phyloP scores from a whole-genome alignment of 2,329 filamentous ascomycete species.

The Pseudomassariella vexata region DNA sequence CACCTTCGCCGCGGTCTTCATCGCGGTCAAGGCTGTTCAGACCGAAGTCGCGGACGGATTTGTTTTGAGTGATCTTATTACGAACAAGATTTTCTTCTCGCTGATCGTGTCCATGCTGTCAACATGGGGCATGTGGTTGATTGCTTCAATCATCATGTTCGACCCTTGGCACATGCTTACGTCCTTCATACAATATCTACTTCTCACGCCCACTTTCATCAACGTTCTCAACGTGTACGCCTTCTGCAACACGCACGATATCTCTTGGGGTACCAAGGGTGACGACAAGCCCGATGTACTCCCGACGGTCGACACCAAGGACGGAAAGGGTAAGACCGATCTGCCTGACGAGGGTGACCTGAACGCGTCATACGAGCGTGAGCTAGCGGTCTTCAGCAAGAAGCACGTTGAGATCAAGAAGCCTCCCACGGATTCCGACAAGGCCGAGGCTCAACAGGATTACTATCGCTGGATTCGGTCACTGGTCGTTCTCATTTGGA shows the following conservation, averaged over 20 bases:
- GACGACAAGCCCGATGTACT: conserved; percentile 93
- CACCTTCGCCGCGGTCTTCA: conserved; percentile 90
- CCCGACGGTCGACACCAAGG: conserved; percentile 81
- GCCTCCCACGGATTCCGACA: conserved; percentile 44
- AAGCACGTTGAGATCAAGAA: conserved; percentile 73
- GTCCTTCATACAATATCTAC: conserved; percentile 88
- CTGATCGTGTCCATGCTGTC: conserved; percentile 88
- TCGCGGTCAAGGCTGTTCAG: conserved; percentile 82
- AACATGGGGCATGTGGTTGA: conserved; percentile 88
- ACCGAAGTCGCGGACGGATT: conserved; percentile 64
- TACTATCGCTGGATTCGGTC: conserved; percentile 97
- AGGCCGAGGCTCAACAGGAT: conserved; percentile 85
- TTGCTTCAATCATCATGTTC: conserved; percentile 89
- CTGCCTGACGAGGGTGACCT: conserved; percentile 92
- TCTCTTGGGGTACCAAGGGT: conserved; percentile 96
- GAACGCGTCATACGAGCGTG: conserved; percentile 89
- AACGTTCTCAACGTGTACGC: conserved; percentile 99
- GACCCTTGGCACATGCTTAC: conserved; percentile 99
- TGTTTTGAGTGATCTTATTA: conserved; percentile 67
- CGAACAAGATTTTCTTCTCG: conserved; percentile 85
- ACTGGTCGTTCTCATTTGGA: conserved; percentile 89
- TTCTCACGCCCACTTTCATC: conserved; percentile 93
- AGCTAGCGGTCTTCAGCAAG: conserved; percentile 65
- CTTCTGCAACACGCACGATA: conserved; percentile 97
- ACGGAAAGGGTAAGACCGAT: conserved; percentile 86